Evolutionary conservation across 2,329 filamentous ascomycete species (phyloP), one percentile per base, ranked within the genome.

Genomic region (Byssochlamys sp.): DNA sequence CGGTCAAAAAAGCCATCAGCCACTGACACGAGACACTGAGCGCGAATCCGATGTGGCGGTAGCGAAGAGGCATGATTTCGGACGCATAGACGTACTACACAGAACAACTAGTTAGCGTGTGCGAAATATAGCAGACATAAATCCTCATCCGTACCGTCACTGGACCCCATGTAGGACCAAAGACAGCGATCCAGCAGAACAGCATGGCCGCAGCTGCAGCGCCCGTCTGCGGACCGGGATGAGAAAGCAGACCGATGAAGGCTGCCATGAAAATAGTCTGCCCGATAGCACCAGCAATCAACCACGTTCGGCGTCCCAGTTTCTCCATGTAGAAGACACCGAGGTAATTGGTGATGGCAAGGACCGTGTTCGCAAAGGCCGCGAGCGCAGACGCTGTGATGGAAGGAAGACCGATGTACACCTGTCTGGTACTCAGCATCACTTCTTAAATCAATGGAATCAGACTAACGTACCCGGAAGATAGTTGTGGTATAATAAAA

Each of bases 1-100:
- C 70, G 19, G 70, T 73, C 24, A 73, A 51, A 58, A 71, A 73
- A 2, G 69, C 67, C 60, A 67, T 67, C 45, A 72, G 58, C 70
- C 70, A 72, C 57, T 73, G 68, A 11, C 62, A 66, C 10, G 65
- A 69, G 31, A 67, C 62, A 31, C 63, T 66, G 19, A 69, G 63
- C n/a, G 64, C 66, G 55, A 69, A 65, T 24, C 70, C 70, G 12
- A 66, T 68, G 55, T 72, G 69, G 50, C 70, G 67, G 59, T 71
- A 66, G n/a, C 66, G 66, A 4, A 73, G 65, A 1, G 69, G 70
- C 63, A 70, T 67, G 49, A 65, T 70, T 57, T 72, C 70, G 25
- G 65, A 66, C 29, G 63, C 64, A 59, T 72, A 72, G 12, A 71
- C 64, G 57, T 70, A 70, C 60, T 66, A 45, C n/a, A 19, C 19